These are phyloP conservation scores for Chlorencoelia australis DNA, from an alignment of 2,329 filamentous ascomycete genomes.

Conservation along the genomic window DNA sequence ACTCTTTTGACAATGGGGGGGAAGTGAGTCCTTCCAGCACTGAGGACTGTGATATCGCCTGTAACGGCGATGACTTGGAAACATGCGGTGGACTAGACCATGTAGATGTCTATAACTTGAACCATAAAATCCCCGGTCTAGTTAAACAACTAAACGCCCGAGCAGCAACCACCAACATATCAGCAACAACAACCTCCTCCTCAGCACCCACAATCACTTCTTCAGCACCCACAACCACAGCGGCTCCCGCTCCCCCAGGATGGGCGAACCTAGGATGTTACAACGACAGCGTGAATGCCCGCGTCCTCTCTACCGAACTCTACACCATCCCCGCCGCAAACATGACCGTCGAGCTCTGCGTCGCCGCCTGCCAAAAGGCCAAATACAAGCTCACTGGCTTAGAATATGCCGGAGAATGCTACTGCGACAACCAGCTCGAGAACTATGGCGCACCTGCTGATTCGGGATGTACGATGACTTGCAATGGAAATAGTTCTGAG, in stretches of 20 bases:
- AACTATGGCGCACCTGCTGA: conserved; percentile 4
- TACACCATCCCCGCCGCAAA: conserved; percentile 11
- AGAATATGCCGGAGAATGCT: conserved; percentile 27
- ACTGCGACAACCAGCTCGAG: conserved; percentile 12
- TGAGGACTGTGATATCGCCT: conserved; percentile 21
- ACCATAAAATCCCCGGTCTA: conserved; percentile 7
- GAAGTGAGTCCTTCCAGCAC: conserved; percentile 7
- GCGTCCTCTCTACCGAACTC: conserved; percentile 10
- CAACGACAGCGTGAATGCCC: conserved; percentile 14
- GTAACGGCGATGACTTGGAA: conserved; percentile 14
- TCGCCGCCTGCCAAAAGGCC: conserved; percentile 25
- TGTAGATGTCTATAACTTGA: conserved; percentile 11
- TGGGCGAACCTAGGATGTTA: conserved; percentile 18
- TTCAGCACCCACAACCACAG: conserved; percentile 3
- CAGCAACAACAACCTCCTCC: conserved; percentile 1
- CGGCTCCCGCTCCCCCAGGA: conserved; percentile 8
- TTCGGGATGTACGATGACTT: conserved; percentile 17
- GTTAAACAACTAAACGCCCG: too few relatives aligned
- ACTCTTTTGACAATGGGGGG: conserved; percentile 7
- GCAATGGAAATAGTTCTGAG: conserved; percentile 21
- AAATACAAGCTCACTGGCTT: conserved; percentile 24
- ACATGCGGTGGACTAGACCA: conserved; percentile 15
- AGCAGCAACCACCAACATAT: neutral
- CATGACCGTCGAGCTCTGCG: conserved; percentile 16
- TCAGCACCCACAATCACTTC: conserved; percentile 3